These are phyloP conservation scores for Danielia reshetovae DNA, from an alignment of 805 yeast species.

Conservation along the genomic window DNA sequence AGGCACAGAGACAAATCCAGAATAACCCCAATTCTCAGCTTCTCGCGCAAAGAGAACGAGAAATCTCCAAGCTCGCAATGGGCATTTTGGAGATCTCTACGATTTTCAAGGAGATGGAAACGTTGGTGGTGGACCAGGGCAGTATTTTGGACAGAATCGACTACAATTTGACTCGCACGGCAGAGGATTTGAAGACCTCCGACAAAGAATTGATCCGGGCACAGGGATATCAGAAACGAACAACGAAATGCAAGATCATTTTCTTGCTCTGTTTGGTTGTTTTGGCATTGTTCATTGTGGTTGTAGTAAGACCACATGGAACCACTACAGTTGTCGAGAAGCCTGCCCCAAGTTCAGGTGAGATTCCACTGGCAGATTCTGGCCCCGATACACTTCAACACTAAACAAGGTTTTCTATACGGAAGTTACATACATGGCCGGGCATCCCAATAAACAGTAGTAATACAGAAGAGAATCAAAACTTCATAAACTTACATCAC, in stretches of 20 bases:
- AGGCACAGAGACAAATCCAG: conserved; percentile 36
- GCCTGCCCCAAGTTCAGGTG: no score
- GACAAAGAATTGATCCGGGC: conserved; percentile 76
- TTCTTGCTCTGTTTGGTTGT: conserved; percentile 69
- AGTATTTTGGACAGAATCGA: conserved; percentile 91
- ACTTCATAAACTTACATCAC: conserved; percentile 9
- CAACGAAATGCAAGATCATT: conserved; percentile 87
- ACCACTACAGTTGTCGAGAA: conserved; percentile 23
- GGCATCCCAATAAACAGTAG: no score
- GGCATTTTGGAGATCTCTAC: conserved; percentile 92
- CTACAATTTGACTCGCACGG: conserved; percentile 82
- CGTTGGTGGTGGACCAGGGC: conserved; percentile 91
- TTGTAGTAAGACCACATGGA: conserved; percentile 60
- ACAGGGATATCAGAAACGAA: conserved; percentile 75
- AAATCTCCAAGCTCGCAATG: conserved; percentile 85
- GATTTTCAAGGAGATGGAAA: conserved; percentile 89
- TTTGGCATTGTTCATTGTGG: conserved; percentile 62
- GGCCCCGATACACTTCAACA: no score
- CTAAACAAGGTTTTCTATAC: no score
- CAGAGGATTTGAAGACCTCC: conserved; percentile 68
- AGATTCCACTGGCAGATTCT: no score
- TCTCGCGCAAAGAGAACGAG: conserved; percentile 77
- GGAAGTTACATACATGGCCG: no score
- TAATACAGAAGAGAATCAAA: no score
- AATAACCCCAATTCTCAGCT: conserved; percentile 22